Evolutionary conservation across 768 basidiomycete genomes (phyloP), one percentile per base, ranked within the genome.

Genomic region (Suillus fuscotomentosus): DNA sequence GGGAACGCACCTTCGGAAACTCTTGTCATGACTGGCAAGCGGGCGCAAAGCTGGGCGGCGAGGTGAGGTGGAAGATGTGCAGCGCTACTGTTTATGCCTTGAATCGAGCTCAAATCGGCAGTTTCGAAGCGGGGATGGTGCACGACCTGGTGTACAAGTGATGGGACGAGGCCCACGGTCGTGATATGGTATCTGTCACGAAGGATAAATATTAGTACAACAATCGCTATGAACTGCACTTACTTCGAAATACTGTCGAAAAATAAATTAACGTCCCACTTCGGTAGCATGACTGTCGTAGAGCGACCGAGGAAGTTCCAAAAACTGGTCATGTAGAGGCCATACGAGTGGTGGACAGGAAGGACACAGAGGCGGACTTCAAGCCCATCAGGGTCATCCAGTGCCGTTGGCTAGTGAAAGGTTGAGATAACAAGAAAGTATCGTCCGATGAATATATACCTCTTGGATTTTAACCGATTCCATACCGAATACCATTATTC

Each of bases 291-390:
- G 10, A 89, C 74, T 7, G 77, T 63, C 0, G 87, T 86, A 9
- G 61, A 64, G 0, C 81, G 86, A 0, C 65, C 38, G 15, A 84
- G 64, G 50, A 83, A 78, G 0, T 78, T 62, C 14, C 82, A 80
- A 71, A 89, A 80, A 17, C 74, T 73, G 69, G 81, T 83, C 0
- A 70, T 50, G 65, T 85, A 81, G 7, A 88, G 73, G n/a, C 78
- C 89, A 68, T 83, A 88, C 1, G 82, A 75, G 66, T 91, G 89
- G 67, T 88, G 84, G 31, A 89, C 71, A 0, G 89, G 89, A 5
- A 90, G 75, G 66, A 85, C 83, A 0, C 79, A 83, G 34, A 90
- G 77, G 1, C 66, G 63, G 3, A 84, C 70, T 0, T 82, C 81
- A 5, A 82, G 69, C 22, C 77, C 78, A 61, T 81, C 79, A 10